A percentile compares a stretch with the other conserved stretches of the same genome.
Conservation (phyloP, 2,329 filamentous ascomycete genomes). For the Westerdykella ornata region DNA sequence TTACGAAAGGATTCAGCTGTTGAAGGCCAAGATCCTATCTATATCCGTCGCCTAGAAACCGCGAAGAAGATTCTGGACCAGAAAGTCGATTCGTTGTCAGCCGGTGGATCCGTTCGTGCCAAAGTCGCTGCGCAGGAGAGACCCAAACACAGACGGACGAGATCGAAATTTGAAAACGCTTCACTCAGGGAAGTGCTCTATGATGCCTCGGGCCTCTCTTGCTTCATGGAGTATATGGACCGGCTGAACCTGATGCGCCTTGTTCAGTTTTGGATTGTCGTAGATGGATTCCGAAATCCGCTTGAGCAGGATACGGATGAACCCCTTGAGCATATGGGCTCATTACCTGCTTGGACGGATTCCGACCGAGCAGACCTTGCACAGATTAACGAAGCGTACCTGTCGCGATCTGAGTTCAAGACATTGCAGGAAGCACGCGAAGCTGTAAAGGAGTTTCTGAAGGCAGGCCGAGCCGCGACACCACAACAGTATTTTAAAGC, state of each 20-base stretch:
- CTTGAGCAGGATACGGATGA: slow-evolving; percentile 80
- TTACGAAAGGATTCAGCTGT: slow-evolving; percentile 74
- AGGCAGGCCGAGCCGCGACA: slow-evolving; percentile 67
- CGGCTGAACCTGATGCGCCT: slow-evolving; percentile 76
- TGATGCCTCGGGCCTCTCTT: slow-evolving; percentile 83
- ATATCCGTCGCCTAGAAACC: slow-evolving; percentile 83
- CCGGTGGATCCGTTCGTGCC: slow-evolving; percentile 49
- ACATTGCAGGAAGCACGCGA: slow-evolving; percentile 63
- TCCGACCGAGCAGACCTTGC: slow-evolving; percentile 81
- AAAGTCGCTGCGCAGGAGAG: slow-evolving; percentile 37
- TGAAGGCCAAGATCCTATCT: slow-evolving; percentile 75
- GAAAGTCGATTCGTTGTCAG: slow-evolving; percentile 73
- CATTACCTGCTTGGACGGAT: slow-evolving; percentile 62
- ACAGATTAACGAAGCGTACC: slow-evolving; percentile 85
- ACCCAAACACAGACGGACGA: slow-evolving; percentile 35
- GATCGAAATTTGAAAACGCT: slow-evolving; percentile 66
- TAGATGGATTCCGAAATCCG: slow-evolving; percentile 86
- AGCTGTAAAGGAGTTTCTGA: slow-evolving; percentile 69
- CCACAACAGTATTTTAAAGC: slow-evolving; percentile 77
- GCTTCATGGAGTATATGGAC: slow-evolving; percentile 99
- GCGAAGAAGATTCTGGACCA: slow-evolving; percentile 87
- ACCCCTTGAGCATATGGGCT: slow-evolving; percentile 49
- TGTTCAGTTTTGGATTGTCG: slow-evolving; percentile 97
- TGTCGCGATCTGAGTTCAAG: slow-evolving; percentile 74
- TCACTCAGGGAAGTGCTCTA: slow-evolving; percentile 80